A percentile compares a stretch with the other conserved stretches of the same genome.
Evolutionary conservation across 495 filamentous ascomycete genomes (phyloP).

Genomic region (Ramalina intermedia): DNA sequence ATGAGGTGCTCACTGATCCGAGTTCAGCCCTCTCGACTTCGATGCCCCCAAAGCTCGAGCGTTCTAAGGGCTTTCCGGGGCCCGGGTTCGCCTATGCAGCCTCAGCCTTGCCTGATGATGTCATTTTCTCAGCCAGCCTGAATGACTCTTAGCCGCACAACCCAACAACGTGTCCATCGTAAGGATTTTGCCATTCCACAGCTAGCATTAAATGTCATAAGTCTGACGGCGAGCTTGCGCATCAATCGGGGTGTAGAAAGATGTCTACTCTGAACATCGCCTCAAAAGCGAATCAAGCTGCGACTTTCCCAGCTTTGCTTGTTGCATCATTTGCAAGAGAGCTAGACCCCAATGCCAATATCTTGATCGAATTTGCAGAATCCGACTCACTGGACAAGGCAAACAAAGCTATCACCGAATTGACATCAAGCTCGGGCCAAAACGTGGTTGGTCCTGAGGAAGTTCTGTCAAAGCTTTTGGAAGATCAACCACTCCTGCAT

Average conservation of each 20-base stretch:
- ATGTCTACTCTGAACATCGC: slow-evolving; percentile 37
- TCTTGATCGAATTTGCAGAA: slow-evolving; percentile 34
- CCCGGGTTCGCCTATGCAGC: too few species aligned
- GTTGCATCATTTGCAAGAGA: slow-evolving; percentile 36
- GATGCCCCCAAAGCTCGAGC: too few species aligned
- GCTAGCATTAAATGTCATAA: not conserved
- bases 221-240: not conserved
- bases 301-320: slow-evolving; percentile 32
- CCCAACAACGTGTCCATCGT: not conserved
- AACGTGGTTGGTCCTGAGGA: slow-evolving; percentile 25
- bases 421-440: slow-evolving; percentile 20
- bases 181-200: not conserved
- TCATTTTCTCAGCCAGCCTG: not conserved
- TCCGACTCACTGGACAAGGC: slow-evolving; percentile 26
- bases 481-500: slow-evolving; percentile 28
- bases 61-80: too few species aligned
- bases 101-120: too few species aligned
- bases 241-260: not conserved
- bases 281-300: slow-evolving; percentile 44
- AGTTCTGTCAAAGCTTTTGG: slow-evolving; percentile 26
- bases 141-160: not conserved
- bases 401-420: slow-evolving; percentile 31
- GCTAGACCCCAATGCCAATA: slow-evolving; percentile 27
- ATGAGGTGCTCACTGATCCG: too few species aligned
- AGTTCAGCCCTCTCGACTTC: too few species aligned